A percentile compares a stretch with the other conserved stretches of the same genome.
Evolutionary conservation across 768 basidiomycete genomes (phyloP).

Genomic region (Tulasnella sp.): DNA sequence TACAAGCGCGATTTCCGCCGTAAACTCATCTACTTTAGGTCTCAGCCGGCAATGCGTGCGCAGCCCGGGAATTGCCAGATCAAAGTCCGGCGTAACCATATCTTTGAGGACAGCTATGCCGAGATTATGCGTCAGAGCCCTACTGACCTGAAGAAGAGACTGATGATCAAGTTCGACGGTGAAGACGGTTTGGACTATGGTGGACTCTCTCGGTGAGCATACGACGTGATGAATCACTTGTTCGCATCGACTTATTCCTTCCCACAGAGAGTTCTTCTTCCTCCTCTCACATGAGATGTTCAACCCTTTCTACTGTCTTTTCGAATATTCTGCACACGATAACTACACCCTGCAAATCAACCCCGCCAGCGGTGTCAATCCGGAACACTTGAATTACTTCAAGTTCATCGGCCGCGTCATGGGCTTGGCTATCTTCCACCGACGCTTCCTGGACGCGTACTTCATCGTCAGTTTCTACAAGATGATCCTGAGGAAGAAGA

Average conservation of each 20-base stretch:
- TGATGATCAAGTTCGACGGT: conserved; percentile 99
- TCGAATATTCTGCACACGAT: conserved; percentile 99
- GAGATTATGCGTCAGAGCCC: conserved; percentile 99
- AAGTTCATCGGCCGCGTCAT: conserved; percentile 97
- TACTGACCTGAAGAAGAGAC: conserved; percentile 92
- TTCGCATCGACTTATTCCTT: not conserved
- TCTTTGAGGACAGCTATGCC: conserved; percentile 98
- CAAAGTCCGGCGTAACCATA: conserved; percentile 94
- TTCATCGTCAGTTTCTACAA: conserved; percentile 99
- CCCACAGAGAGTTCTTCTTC: conserved; percentile 94
- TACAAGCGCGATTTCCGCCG: conserved; percentile 99
- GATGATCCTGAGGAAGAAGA: conserved; percentile 98
- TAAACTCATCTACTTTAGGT: conserved; percentile 99
- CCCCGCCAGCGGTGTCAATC: conserved; percentile 94
- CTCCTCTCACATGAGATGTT: conserved; percentile 99
- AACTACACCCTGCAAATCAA: conserved; percentile 99
- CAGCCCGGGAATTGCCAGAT: conserved; percentile 99
- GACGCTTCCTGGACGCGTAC: conserved; percentile 97
- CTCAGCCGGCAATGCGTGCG: conserved; percentile 94
- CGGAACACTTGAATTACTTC: conserved; percentile 99
- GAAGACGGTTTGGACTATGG: conserved; percentile 99
- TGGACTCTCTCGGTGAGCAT: conserved; percentile 76
- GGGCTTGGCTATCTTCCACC: conserved; percentile 95
- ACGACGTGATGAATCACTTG: not conserved
- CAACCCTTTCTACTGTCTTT: conserved; percentile 99